phyloP scores from a whole-genome alignment of 2,329 filamentous ascomycete genomes.

The Zasmidium angulare region DNA sequence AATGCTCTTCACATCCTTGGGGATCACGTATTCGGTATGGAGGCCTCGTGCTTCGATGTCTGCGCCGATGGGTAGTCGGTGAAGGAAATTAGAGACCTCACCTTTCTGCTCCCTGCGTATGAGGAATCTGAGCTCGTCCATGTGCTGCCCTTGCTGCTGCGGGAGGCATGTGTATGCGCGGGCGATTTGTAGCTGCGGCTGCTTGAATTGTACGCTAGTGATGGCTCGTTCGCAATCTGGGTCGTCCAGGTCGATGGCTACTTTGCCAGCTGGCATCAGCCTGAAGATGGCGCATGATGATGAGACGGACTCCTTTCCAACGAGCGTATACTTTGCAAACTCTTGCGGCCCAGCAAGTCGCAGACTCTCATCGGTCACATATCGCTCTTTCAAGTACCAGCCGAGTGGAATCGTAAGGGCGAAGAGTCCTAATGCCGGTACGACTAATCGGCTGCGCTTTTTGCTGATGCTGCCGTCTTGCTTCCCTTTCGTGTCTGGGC shows the following conservation, averaged over 20 bases:
- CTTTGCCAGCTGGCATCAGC: slow-evolving; percentile 45
- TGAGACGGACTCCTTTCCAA: slow-evolving; percentile 62
- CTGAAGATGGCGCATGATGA: slow-evolving; percentile 69
- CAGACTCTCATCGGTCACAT: slow-evolving; percentile 1
- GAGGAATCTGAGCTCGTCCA: slow-evolving; percentile 63
- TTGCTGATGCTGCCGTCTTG: slow-evolving; percentile 6
- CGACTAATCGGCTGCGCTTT: slow-evolving; percentile 7
- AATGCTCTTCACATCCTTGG: slow-evolving; percentile 56
- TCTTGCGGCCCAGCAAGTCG: slow-evolving; percentile 12
- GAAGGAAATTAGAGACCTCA: slow-evolving; percentile 82
- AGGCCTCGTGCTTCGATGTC: slow-evolving; percentile 77
- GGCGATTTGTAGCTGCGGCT: slow-evolving; percentile 89
- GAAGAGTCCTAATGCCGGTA: slow-evolving; percentile 24
- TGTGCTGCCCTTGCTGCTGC: slow-evolving; percentile 38
- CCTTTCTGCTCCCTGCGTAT: slow-evolving; percentile 76
- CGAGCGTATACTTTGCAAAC: slow-evolving; percentile 58
- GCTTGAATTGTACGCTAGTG: slow-evolving; percentile 91
- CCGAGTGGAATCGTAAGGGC: slow-evolving; percentile 24
- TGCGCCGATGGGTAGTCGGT: slow-evolving; percentile 59
- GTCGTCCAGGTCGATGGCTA: slow-evolving; percentile 20
- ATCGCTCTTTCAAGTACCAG: slow-evolving; percentile 18
- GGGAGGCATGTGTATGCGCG: slow-evolving; percentile 89
- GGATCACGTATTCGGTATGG: slow-evolving; percentile 63
- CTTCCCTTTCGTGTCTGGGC: not conserved
- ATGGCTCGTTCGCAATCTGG: slow-evolving; percentile 54